Evolutionary conservation across 805 yeast genomes (phyloP).

Genomic region (Candida saitoana): DNA sequence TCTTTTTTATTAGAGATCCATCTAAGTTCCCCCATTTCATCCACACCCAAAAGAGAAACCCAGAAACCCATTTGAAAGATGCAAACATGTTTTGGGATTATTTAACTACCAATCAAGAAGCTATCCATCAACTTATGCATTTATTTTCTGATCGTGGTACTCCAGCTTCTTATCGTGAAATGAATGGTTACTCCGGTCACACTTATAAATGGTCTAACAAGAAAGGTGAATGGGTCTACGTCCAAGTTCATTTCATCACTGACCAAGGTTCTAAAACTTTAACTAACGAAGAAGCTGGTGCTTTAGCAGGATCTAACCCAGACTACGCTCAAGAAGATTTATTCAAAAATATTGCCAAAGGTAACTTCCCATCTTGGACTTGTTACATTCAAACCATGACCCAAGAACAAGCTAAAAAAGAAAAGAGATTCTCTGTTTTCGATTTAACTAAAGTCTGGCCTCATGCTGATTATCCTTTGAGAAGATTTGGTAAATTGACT

Average conservation of each 20-base stretch:
- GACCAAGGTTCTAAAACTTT: constrained; percentile 58
- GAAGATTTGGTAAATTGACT: constrained; percentile 76
- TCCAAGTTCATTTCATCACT: constrained; percentile 68
- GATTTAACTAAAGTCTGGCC: constrained; percentile 95
- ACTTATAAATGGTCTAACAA: constrained; percentile 75
- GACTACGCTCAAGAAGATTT: constrained; percentile 79
- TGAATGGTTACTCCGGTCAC: constrained; percentile 85
- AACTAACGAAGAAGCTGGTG: constrained; percentile 64
- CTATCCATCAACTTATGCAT: constrained; percentile 68
- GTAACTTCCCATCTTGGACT: constrained; percentile 82
- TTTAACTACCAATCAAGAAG: constrained; percentile 67
- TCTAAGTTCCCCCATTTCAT: constrained; percentile 83
- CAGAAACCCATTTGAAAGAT: constrained; percentile 75
- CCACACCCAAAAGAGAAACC: constrained; percentile 86
- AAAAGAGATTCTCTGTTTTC: constrained; percentile 72
- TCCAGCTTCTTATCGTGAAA: constrained; percentile 67
- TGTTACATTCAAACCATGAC: constrained; percentile 85
- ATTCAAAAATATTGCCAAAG: constrained; percentile 71
- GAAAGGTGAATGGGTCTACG: constrained; percentile 73
- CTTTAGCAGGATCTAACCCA: constrained; percentile 71
- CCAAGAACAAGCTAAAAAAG: constrained; percentile 65
- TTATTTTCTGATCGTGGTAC: constrained; percentile 82
- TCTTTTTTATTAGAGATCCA: constrained; percentile 82
- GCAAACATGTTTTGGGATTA: constrained; percentile 85
- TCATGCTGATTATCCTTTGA: constrained; percentile 77